Evolutionary conservation across 257 asterid species (phyloP), one percentile per base, ranked within the genome.

Genomic region (Jacaranda copaia): DNA sequence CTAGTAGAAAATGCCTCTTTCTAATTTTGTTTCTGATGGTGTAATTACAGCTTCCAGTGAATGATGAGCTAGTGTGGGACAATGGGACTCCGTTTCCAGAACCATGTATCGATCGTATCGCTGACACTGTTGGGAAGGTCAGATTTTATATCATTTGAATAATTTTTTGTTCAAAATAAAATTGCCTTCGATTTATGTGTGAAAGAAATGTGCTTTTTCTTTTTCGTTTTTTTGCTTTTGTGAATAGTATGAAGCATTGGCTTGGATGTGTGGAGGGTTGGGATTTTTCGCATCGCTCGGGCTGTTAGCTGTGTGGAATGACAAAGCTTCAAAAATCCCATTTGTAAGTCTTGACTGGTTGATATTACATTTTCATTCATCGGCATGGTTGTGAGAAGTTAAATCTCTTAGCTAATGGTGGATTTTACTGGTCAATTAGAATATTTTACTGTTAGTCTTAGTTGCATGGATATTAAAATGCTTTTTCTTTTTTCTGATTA

Each of bases 41-140:
- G 53, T 11, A 74, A 60, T 62, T 59, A 56, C 73, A 90, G 96
- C 86, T 90, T 68, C 85, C 85, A 1, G 89, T 80, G 75, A 85
- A 88, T 46, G 96, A 90, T 63, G 93, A 90, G 80, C 89, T 90
- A 8, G 63, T 77, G n/a, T 90, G 96, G 96, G 93, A 90, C 66
- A 90, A 88, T 15, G 93, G 96, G 52, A 85, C 93, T 66, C 80
- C 91, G 12, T 85, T 79, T 81, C 93, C 92, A 0, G 96, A 90
- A 60, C 96, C 96, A n/a, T 90, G 96, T 80, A 78, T 90, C 36
- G 93, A 90, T 80, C 88, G 93, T 14, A 90, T 90, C 72, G 96
- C 96, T n/a, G 89, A 85, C 74, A 90, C 96, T 0, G 92, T 90
- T 14, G 93, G 96, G 75, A 88, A 90, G 93, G 96, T 87, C 25